Evolutionary conservation across 139 green algal species (phyloP).

Genomic region (Nannochloris sp.): DNA sequence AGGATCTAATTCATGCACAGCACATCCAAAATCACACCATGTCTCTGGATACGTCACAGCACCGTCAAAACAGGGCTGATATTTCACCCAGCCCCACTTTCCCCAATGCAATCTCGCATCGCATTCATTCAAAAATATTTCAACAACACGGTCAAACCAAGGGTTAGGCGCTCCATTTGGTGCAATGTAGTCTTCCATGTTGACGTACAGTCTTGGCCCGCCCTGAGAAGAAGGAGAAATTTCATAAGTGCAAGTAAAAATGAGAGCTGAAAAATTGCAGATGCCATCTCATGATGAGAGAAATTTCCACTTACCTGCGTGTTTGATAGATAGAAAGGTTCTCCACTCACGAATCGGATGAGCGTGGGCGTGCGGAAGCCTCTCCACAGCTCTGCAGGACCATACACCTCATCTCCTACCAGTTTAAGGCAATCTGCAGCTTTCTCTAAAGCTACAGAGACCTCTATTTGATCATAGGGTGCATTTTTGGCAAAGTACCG

Average conservation of each 20-base stretch:
- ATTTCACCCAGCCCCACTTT: conserved; percentile 49
- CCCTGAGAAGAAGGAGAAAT: too few species aligned
- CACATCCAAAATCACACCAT: conserved; percentile 82
- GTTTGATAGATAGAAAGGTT: conserved; percentile 53
- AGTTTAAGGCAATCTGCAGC: conserved; percentile 28
- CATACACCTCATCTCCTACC: conserved; percentile 38
- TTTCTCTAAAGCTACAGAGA: conserved; percentile 28
- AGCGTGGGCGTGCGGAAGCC: conserved; percentile 47
- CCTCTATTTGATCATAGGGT: conserved; percentile 41
- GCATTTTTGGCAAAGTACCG: conserved; percentile 1
- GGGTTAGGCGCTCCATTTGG: conserved; percentile 23
- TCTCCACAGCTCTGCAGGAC: conserved; percentile 8
- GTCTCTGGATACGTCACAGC: conserved; percentile 42
- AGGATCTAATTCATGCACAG: conserved; percentile 63
- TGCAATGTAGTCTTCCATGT: conserved; percentile 60
- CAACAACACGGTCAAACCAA: conserved; percentile 20
- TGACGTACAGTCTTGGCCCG: conserved; percentile 63
- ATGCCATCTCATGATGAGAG: too few species aligned
- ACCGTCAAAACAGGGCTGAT: neutral
- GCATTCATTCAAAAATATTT: conserved; percentile 40
- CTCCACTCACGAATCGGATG: conserved; percentile 43
- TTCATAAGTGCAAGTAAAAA: too few species aligned
- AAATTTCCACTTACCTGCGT: conserved; percentile 5
- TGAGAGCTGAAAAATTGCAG: too few species aligned
- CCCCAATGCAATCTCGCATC: conserved; percentile 71